phyloP scores from a whole-genome alignment of 2,329 filamentous ascomycete species.

The Sporothrix brasiliensis region DNA sequence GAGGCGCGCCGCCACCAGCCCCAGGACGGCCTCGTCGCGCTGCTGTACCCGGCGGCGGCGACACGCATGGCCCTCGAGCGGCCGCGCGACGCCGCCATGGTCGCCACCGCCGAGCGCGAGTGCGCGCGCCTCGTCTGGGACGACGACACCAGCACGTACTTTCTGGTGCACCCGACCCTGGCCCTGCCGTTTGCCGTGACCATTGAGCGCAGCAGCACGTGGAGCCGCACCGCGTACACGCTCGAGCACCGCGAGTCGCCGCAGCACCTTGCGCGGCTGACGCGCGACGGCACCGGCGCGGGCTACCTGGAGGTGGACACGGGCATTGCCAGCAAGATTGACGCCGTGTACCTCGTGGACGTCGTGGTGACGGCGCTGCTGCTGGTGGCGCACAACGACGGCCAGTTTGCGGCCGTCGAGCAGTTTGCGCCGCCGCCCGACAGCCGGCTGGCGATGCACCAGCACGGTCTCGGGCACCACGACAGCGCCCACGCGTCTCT shows the following conservation, averaged over 20 bases:
- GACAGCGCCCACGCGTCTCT: slow-evolving; percentile 35
- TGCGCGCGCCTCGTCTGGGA: slow-evolving; percentile 74
- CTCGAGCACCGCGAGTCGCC: slow-evolving; percentile 67
- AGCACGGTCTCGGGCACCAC: slow-evolving; percentile 33
- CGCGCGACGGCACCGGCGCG: slow-evolving; percentile 60
- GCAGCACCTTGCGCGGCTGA: slow-evolving; percentile 62
- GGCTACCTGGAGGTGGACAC: slow-evolving; percentile 67
- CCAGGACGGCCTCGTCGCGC: slow-evolving; percentile 66
- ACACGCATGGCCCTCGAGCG: slow-evolving; percentile 65
- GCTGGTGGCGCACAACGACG: slow-evolving; percentile 61
- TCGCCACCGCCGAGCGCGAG: slow-evolving; percentile 67
- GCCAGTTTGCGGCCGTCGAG: slow-evolving; percentile 55
- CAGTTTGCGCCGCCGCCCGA: slow-evolving; percentile 62
- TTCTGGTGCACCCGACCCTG: slow-evolving; percentile 65
- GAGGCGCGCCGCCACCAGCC: slow-evolving; percentile 56
- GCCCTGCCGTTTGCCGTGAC: slow-evolving; percentile 65
- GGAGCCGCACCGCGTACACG: slow-evolving; percentile 64
- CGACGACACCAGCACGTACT: slow-evolving; percentile 61
- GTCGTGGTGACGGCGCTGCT: slow-evolving; percentile 63
- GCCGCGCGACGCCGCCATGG: slow-evolving; percentile 60
- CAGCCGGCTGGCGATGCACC: slow-evolving; percentile 29
- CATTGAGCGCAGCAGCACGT: slow-evolving; percentile 60
- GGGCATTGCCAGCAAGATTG: slow-evolving; percentile 60
- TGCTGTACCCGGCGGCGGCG: slow-evolving; percentile 68
- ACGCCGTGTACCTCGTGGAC: slow-evolving; percentile 64